Evolutionary conservation across 208 protist genomes (phyloP).

Genomic region (Sergeia podlipaevii): DNA sequence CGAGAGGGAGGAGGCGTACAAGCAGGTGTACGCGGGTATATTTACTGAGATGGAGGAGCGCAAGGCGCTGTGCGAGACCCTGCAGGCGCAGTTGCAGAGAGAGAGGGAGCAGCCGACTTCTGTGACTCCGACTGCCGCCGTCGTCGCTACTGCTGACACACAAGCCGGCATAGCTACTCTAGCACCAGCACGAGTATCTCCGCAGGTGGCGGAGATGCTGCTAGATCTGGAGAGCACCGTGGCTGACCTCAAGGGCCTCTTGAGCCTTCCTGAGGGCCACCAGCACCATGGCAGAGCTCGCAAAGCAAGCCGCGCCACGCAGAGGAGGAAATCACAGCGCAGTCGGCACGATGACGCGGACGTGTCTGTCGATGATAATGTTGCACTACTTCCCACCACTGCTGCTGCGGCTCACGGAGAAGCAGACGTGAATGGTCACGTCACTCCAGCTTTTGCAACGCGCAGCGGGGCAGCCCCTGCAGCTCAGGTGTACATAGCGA

Average conservation of each 20-base stretch:
- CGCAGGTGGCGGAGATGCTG: not conserved
- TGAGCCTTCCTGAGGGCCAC: too few relatives aligned
- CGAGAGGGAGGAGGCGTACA: conserved; percentile 71
- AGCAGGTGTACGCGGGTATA: conserved; percentile 39
- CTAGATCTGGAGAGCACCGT: not conserved
- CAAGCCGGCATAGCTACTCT: not conserved
- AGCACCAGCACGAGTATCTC: not conserved
- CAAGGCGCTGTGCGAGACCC: conserved; percentile 13
- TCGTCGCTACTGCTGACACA: not conserved
- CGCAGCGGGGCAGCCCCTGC: too few relatives aligned
- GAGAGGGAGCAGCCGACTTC: conserved; percentile 1
- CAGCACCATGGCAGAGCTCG: too few relatives aligned
- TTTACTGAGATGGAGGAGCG: conserved; percentile 46
- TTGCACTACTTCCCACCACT: too few relatives aligned
- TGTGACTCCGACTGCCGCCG: not conserved
- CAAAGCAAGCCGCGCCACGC: too few relatives aligned
- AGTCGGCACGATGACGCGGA: too few relatives aligned
- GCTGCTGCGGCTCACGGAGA: too few relatives aligned
- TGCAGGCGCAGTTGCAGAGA: conserved; percentile 37
- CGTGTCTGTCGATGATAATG: too few relatives aligned
- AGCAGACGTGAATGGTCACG: too few relatives aligned
- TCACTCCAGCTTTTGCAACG: too few relatives aligned
- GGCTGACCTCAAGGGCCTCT: not conserved
- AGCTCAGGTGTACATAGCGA: too few relatives aligned
- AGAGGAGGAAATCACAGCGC: too few relatives aligned